Evolutionary conservation across 306 rosid species (phyloP).

Genomic region (Vicia faba): DNA sequence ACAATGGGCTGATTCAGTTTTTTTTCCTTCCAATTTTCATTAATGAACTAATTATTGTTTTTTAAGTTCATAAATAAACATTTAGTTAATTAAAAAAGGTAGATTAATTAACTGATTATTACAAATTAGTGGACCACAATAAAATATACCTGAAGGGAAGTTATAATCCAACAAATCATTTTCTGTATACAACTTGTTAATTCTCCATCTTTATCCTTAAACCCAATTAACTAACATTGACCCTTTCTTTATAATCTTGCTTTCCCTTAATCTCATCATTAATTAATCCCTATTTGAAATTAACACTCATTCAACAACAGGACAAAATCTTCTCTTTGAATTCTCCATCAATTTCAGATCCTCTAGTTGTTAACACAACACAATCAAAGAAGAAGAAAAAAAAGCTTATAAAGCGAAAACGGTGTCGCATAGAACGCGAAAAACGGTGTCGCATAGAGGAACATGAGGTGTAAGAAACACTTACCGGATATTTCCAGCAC

Average conservation of each 20-base stretch:
- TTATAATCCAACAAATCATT: conserved; percentile 19
- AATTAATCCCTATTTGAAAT: conserved; percentile 20
- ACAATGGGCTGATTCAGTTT: too few relatives aligned
- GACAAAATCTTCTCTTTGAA: conserved; percentile 44
- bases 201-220: conserved; percentile 19
- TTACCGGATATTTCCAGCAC: conserved; percentile 57
- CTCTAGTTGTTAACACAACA: conserved; percentile 17
- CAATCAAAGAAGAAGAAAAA: background rate
- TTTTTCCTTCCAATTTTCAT: background rate
- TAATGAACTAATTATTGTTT: background rate
- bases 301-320: conserved; percentile 40
- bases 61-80: background rate
- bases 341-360: conserved; percentile 51
- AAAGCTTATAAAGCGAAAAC: background rate
- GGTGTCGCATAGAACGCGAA: conserved; percentile 18
- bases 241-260: conserved; percentile 16
- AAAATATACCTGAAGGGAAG: conserved; percentile 16
- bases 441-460: conserved; percentile 30
- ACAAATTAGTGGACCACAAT: conserved; percentile 4
- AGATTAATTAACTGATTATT: background rate
- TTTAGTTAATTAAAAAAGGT: background rate
- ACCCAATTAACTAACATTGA: conserved; percentile 36
- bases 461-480: conserved; percentile 86
- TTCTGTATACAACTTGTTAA: conserved; percentile 24
- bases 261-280: conserved; percentile 6